phyloP scores from a whole-genome alignment of 2,329 filamentous ascomycete genomes.

The Claviceps paspali region DNA sequence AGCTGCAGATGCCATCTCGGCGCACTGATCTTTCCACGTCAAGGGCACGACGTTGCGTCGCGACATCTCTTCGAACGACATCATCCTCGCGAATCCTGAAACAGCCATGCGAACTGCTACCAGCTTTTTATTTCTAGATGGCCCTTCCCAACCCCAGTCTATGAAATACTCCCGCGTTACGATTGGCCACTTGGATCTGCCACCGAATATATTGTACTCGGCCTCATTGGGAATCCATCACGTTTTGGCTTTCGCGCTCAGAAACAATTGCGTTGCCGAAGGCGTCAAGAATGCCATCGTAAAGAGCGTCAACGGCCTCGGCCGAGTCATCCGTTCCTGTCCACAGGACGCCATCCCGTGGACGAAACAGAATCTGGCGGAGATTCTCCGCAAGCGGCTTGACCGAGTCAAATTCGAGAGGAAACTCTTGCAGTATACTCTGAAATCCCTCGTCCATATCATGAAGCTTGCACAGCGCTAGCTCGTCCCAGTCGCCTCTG shows the following conservation, averaged over 20 bases:
- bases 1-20: too few relatives aligned
- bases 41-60: too few relatives aligned
- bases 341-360: slow-evolving; percentile 7
- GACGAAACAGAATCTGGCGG: slow-evolving; percentile 9
- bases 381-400: slow-evolving; percentile 9
- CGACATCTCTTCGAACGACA: too few relatives aligned
- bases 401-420: slow-evolving; percentile 7
- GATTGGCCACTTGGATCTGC: background rate
- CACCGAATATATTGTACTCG: background rate
- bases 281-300: slow-evolving; percentile 7
- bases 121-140: too few relatives aligned
- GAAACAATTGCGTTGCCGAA: slow-evolving; percentile 8
- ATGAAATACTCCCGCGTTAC: too few relatives aligned
- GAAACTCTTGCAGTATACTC: slow-evolving; percentile 9
- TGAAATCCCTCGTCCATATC: slow-evolving; percentile 7
- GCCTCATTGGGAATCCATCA: slow-evolving; percentile 1
- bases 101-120: too few relatives aligned
- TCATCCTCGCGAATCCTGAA: too few relatives aligned
- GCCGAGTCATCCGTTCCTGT: slow-evolving; percentile 7
- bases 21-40: too few relatives aligned
- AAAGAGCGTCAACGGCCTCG: slow-evolving; percentile 8
- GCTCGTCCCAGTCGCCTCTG: slow-evolving; percentile 5
- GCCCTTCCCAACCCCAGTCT: too few relatives aligned
- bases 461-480: slow-evolving; percentile 4
- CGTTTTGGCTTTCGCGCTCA: slow-evolving; percentile 5